phyloP scores from a whole-genome alignment of 306 rosid species.

The Vigna mungo region DNA sequence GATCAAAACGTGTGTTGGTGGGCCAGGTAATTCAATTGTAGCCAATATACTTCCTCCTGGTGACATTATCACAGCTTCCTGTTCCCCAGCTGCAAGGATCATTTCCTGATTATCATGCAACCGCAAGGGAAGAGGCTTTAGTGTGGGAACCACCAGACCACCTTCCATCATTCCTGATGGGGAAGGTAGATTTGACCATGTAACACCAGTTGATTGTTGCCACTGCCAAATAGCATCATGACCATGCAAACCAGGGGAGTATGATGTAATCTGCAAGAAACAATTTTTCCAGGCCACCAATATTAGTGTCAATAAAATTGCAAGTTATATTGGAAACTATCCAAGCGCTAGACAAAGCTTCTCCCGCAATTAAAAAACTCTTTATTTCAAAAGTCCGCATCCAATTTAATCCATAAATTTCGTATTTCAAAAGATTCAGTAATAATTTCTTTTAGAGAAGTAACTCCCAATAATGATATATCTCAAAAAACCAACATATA shows the following conservation, averaged over 20 bases:
- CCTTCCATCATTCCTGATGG: conserved; percentile 96
- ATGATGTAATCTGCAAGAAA: conserved; percentile 83
- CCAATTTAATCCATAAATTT: conserved; percentile 12
- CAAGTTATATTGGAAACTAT: conserved; percentile 21
- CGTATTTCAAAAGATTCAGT: conserved; percentile 6
- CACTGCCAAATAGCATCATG: conserved; percentile 94
- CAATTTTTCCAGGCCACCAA: conserved; percentile 21
- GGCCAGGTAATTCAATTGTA: conserved; percentile 77
- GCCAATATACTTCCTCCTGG: conserved; percentile 84
- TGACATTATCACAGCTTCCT: conserved; percentile 87
- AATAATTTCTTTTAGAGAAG: conserved; percentile 16
- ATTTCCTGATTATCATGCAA: conserved; percentile 66
- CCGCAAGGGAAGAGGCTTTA: conserved; percentile 79
- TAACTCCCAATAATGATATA: neutral
- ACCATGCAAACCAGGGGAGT: conserved; percentile 91
- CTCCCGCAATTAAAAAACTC: neutral
- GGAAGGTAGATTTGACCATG: conserved; percentile 97
- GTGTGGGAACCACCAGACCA: conserved; percentile 80
- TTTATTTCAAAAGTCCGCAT: neutral
- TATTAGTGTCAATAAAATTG: conserved; percentile 25
- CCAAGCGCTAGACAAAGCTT: conserved; percentile 10
- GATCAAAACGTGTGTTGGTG: conserved; percentile 86
- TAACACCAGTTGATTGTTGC: conserved; percentile 86
- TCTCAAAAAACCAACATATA: conserved; percentile 6
- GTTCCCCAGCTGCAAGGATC: conserved; percentile 98